A percentile compares a stretch with the other conserved stretches of the same genome.
Evolutionary conservation across 306 rosid species (phyloP).

Genomic region (Abrus precatorius): DNA sequence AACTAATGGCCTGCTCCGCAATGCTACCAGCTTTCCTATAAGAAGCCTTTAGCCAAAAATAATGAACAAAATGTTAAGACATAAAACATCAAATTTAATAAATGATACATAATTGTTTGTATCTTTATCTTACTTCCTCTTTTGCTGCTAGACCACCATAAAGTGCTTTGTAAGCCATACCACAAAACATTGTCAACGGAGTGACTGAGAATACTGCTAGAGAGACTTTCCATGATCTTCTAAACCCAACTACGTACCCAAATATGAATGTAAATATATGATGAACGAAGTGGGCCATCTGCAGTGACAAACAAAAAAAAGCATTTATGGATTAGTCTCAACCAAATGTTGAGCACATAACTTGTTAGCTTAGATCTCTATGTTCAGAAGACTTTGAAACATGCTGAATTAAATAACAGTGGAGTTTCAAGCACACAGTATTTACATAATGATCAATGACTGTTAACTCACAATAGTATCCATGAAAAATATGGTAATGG

Average conservation of each 20-base stretch:
- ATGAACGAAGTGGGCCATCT: constrained; percentile 95
- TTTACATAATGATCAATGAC: background rate
- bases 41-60: constrained; percentile 60
- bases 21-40: constrained; percentile 81
- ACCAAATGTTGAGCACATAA: constrained; percentile 20
- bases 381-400: background rate
- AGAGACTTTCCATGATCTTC: constrained; percentile 85
- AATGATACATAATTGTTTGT: background rate
- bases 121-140: constrained; percentile 71
- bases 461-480: background rate
- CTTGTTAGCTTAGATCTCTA: constrained; percentile 13
- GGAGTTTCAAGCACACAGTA: background rate
- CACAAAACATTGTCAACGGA: constrained; percentile 86
- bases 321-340: background rate
- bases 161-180: constrained; percentile 85
- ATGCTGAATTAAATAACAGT: background rate
- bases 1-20: constrained; percentile 82
- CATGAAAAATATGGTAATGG: background rate
- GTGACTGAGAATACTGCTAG: constrained; percentile 78
- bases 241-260: constrained; percentile 82
- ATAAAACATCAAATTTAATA: background rate
- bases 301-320: constrained; percentile 47
- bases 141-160: constrained; percentile 84
- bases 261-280: constrained; percentile 82
- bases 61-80: constrained; percentile 40